Evolutionary conservation across 306 rosid species (phyloP), one percentile per base, ranked within the genome.

Genomic region (Prunus salicina): DNA sequence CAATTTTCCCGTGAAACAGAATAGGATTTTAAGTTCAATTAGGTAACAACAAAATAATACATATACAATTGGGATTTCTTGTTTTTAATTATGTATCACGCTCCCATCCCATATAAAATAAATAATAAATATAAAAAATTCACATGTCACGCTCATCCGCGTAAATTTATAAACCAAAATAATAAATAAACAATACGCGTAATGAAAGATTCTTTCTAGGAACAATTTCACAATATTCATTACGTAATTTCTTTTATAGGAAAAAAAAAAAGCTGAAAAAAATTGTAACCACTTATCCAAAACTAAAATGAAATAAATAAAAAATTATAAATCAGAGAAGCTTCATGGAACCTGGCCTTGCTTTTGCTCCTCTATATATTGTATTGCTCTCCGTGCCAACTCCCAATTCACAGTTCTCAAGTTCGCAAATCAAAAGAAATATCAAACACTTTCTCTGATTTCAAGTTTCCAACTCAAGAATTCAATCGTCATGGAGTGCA

Each of bases 401-500:
- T 38, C 43, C 43, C 20, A 3, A 2, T 30, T 0, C 2, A 30
- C 45, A 30, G 1, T 16, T 47, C 38, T 24, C 3, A 9, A 62
- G 0, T 27, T 60, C 9, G 34, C 16, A 60, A 60, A 24, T 25
- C 11, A 6, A 15, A 6, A 22, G 1, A 3, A 60, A 25, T 52
- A 52, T 56, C 65, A 3, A 16, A 8, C 67, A 15, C 38, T 63
- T 32, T 8, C 14, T 4, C 19, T 27, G 56, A 38, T 38, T 38
- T 38, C 43, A 38, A 49, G 43, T 64, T 25, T 15, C 5, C 66
- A 25, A 43, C 10, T 10, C 43, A 43, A 18, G 45, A 41, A 16
- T 65, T 57, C 53, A 3, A 15, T 61, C 28, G 11, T 7, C 25
- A 86, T 88, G 92, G 88, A 83, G 83, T 81, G 75, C 72, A 81